phyloP scores from a whole-genome alignment of 2,329 filamentous ascomycete genomes.

The Trichoderma hamatum region DNA sequence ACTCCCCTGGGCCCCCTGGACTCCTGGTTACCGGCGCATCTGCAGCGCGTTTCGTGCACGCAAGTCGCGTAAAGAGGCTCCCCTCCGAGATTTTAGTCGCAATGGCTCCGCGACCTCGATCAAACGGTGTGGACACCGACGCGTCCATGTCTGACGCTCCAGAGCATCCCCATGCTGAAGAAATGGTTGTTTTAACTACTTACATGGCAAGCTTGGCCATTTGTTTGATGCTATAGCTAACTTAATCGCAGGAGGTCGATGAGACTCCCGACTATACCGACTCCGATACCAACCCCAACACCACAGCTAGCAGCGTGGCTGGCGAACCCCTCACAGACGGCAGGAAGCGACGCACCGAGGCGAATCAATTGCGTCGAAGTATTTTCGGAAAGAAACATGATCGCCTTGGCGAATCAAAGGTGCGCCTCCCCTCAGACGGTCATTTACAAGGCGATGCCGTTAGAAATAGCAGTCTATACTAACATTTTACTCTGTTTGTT shows the following conservation, averaged over 20 bases:
- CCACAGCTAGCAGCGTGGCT: constrained; percentile 79
- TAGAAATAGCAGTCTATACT: neutral
- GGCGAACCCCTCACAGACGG: constrained; percentile 77
- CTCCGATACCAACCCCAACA: constrained; percentile 68
- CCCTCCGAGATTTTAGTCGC: constrained; percentile 35
- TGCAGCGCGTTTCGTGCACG: constrained; percentile 50
- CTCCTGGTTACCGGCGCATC: constrained; percentile 28
- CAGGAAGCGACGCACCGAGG: constrained; percentile 82
- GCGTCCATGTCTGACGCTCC: constrained; percentile 66
- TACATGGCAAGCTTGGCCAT: neutral
- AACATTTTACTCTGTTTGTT: neutral
- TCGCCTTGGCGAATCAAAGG: constrained; percentile 88
- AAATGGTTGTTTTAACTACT: constrained; percentile 49
- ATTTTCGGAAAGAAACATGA: constrained; percentile 96
- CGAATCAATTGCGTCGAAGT: constrained; percentile 84
- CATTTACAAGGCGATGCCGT: neutral
- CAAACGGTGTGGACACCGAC: constrained; percentile 59
- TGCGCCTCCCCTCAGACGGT: constrained; percentile 43
- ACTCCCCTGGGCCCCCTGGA: neutral
- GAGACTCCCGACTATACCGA: constrained; percentile 69
- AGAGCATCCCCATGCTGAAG: constrained; percentile 49
- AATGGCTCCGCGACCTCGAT: constrained; percentile 60
- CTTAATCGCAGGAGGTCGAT: constrained; percentile 56
- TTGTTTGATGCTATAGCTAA: constrained; percentile 3
- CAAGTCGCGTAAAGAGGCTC: constrained; percentile 58